Base-by-base conservation (phyloP, 176 grass and related monocot genomes). In the Secale cereale region DNA sequence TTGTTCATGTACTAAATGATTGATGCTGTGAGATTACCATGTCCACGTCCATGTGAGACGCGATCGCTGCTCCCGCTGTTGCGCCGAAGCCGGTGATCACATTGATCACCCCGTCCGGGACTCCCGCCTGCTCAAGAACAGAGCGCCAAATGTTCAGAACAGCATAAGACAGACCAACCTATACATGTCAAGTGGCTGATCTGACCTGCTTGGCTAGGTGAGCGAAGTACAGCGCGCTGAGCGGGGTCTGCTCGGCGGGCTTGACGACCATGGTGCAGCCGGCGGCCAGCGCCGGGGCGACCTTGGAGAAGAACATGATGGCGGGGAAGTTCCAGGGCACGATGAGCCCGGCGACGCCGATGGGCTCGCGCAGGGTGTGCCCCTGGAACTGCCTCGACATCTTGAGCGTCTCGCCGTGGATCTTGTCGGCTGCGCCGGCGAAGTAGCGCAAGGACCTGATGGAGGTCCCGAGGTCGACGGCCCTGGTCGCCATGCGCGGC, bases 371-470 rank as follows among this genome's bases (percentile, higher is more conserved):
- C 14, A 92, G 85, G 25, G 90, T 92, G 90, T 92, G 68, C 0
- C 66, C 90, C 7, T 92, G 86, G 45, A 82, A 23, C 54, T 82
- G 64, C 26, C 78, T 25, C 26, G 78, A 78, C 87, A 93, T 60
- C 89, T 91, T 95, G 2, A 98, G 91, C 43, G 91, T 95, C 88
- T 95, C 89, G 26, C 95, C 91, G 70, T 98, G 95, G 81, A 98
- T 90, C 88, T 98, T 98, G 70, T 98, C 92, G 5, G 95, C 89
- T 14, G 92, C 85, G 8, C 91, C 91, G 8, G 95, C 95, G 48
- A 90, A 98, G 86, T 92, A 97, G 6, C 91, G 89, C 7, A 90
- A 83, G 79, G 15, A 76, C 22, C 70, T 17, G 3, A 27, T 36
- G 0, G 72, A 74, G 59, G 36, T 54, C 27, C n/a, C 86, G 1